phyloP scores from a whole-genome alignment of 2,329 filamentous ascomycete genomes.

The Pseudopyricularia cyperi region DNA sequence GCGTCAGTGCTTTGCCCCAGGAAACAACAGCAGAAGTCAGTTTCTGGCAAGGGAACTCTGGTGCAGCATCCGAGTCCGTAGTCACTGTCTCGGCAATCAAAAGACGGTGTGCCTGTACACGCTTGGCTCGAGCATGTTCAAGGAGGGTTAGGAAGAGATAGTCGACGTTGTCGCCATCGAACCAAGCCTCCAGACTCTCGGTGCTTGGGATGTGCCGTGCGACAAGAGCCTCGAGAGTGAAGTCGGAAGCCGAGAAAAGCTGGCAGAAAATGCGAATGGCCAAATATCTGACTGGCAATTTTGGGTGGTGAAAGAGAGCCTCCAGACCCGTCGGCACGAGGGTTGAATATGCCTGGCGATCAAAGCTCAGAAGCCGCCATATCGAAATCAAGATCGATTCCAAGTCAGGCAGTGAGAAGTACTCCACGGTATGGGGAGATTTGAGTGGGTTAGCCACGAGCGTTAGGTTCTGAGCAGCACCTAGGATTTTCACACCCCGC shows the following conservation, averaged over 20 bases:
- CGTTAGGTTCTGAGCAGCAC: not conserved
- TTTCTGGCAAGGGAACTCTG: slow-evolving; percentile 12
- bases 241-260: slow-evolving; percentile 68
- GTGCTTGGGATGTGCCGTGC: slow-evolving; percentile 47
- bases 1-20: slow-evolving; percentile 56
- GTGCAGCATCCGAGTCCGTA: slow-evolving; percentile 4
- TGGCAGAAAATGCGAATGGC: slow-evolving; percentile 71
- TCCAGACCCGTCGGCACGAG: slow-evolving; percentile 54
- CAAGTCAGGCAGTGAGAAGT: slow-evolving; percentile 10
- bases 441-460: not conserved
- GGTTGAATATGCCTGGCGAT: slow-evolving; percentile 53
- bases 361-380: slow-evolving; percentile 69
- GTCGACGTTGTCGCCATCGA: slow-evolving; percentile 67
- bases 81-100: slow-evolving; percentile 15
- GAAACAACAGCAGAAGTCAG: slow-evolving; percentile 50
- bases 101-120: slow-evolving; percentile 27
- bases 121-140: slow-evolving; percentile 39
- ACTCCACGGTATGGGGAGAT: not conserved
- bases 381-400: slow-evolving; percentile 46
- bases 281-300: slow-evolving; percentile 59
- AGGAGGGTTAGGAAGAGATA: slow-evolving; percentile 58
- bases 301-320: slow-evolving; percentile 48
- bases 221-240: slow-evolving; percentile 61
- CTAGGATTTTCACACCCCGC: slow-evolving; percentile 6
- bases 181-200: slow-evolving; percentile 50